Conservation (phyloP, 805 yeast species). For the Sugiyamaella smithiae region DNA sequence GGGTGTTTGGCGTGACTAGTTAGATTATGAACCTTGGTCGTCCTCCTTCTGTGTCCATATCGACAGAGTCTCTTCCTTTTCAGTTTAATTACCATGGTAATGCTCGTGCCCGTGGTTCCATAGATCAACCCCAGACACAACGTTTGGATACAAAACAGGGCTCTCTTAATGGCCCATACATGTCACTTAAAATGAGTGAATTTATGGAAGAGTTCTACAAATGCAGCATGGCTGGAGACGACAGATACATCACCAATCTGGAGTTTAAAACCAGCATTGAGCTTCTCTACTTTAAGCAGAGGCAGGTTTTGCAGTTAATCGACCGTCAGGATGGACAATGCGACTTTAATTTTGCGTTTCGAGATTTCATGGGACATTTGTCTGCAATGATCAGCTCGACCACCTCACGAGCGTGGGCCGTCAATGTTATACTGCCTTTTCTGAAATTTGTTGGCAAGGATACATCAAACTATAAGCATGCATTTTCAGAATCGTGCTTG, state of each 20-base stretch:
- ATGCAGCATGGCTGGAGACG: not conserved
- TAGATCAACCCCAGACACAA: too few relatives aligned
- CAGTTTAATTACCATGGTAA: too few relatives aligned
- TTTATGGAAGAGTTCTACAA: slow-evolving; percentile 9
- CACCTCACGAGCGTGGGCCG: slow-evolving; percentile 15
- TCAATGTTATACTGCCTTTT: slow-evolving; percentile 18
- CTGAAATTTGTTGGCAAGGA: slow-evolving; percentile 5
- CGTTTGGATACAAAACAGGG: too few relatives aligned
- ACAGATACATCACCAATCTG: not conserved
- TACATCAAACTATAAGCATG: slow-evolving; percentile 5
- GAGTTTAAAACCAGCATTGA: slow-evolving; percentile 16
- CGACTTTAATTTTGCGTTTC: slow-evolving; percentile 18
- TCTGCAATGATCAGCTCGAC: slow-evolving; percentile 11
- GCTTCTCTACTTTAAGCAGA: slow-evolving; percentile 14
- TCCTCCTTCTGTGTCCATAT: too few relatives aligned
- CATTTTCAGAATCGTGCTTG: slow-evolving; percentile 16
- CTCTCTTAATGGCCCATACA: too few relatives aligned
- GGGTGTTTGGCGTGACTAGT: too few relatives aligned
- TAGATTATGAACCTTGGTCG: too few relatives aligned
- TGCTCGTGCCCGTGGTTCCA: too few relatives aligned
- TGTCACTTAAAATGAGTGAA: slow-evolving; percentile 10
- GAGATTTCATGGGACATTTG: slow-evolving; percentile 23
- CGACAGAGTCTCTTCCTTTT: too few relatives aligned
- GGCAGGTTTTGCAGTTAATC: slow-evolving; percentile 11
- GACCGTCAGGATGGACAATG: slow-evolving; percentile 1